These are phyloP conservation scores for Daldinia grandis DNA, from an alignment of 495 filamentous ascomycete genomes.

Conservation along the genomic window DNA sequence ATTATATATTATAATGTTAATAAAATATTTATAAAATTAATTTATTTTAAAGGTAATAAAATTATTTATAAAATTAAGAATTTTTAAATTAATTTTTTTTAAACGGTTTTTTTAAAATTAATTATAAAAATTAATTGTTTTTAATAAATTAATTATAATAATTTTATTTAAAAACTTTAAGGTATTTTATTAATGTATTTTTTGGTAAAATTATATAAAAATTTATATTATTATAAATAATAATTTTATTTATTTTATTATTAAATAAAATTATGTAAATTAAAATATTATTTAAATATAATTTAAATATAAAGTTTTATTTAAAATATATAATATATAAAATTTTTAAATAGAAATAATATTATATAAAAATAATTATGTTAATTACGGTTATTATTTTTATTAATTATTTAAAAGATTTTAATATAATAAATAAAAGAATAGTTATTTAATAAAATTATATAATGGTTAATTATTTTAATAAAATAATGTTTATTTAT, in stretches of 20 bases:
- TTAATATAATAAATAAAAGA: not conserved
- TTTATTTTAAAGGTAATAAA: not conserved
- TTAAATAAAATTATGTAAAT: conserved; percentile 6
- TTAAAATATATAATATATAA: not conserved
- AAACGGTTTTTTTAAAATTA: not conserved
- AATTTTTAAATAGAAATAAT: not conserved
- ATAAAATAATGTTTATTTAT: conserved; percentile 1
- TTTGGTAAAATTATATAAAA: not conserved
- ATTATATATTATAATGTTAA: conserved; percentile 2
- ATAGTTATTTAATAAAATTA: conserved; percentile 3
- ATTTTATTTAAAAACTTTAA: not conserved
- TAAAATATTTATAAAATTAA: not conserved
- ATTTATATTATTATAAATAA: not conserved
- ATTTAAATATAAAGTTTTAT: conserved; percentile 4
- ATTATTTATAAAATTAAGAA: not conserved
- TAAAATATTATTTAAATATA: not conserved
- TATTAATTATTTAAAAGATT: not conserved
- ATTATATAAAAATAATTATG: conserved; percentile 3
- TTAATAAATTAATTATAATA: not conserved
- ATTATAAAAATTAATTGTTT: not conserved
- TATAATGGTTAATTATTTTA: conserved; percentile 1
- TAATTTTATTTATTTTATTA: not conserved
- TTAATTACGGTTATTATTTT: not conserved
- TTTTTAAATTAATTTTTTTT: not conserved
- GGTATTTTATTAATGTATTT: not conserved